Conservation (phyloP, 345 rosid genomes). For the Camelina sativa region DNA sequence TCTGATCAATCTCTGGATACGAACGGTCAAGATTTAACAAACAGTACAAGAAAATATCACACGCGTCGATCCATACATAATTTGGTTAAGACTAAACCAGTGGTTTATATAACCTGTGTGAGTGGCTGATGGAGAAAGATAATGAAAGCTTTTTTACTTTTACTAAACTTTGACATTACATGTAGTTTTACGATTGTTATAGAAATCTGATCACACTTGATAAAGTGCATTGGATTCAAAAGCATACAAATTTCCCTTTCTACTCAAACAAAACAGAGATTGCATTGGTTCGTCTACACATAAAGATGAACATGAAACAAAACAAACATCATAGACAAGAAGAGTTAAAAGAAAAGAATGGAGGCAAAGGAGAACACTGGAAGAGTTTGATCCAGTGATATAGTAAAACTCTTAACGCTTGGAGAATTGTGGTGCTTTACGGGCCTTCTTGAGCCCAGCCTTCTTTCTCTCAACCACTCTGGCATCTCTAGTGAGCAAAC, state of each 20-base stretch:
- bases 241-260: conserved; percentile 24
- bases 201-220: neutral
- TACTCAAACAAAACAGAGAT: conserved; percentile 1
- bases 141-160: too few relatives aligned
- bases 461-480: conserved; percentile 96
- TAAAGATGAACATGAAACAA: conserved; percentile 9
- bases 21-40: too few relatives aligned
- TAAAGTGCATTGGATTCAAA: neutral
- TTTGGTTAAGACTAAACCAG: too few relatives aligned
- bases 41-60: too few relatives aligned
- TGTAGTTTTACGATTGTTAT: too few relatives aligned
- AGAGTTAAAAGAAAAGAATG: neutral
- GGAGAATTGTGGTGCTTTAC: conserved; percentile 91
- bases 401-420: conserved; percentile 59
- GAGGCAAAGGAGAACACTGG: conserved; percentile 19
- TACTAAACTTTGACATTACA: too few relatives aligned
- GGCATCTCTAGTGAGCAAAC: conserved; percentile 84
- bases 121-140: too few relatives aligned
- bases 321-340: conserved; percentile 16
- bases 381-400: conserved; percentile 26
- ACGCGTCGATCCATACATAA: too few relatives aligned
- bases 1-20: too few relatives aligned
- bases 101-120: too few relatives aligned
- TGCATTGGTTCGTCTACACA: conserved; percentile 32
- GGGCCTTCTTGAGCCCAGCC: conserved; percentile 93